phyloP scores from a whole-genome alignment of 306 rosid genomes.

The Sindora glabra region DNA sequence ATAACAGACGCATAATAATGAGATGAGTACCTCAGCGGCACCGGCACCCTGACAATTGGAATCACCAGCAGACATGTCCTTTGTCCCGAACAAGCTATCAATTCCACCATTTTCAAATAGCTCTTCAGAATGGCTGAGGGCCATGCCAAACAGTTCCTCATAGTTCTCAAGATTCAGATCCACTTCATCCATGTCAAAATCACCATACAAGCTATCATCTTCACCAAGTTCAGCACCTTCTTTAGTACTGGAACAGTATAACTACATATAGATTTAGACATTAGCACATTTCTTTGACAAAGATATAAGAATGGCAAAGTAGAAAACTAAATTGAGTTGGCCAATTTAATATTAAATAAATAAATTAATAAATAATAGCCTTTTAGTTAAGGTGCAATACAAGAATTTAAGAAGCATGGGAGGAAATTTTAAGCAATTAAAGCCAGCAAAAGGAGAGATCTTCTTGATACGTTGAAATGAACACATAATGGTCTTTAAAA shows the following conservation, averaged over 20 bases:
- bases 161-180: slow-evolving; percentile 80
- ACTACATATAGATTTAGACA: slow-evolving; percentile 41
- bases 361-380: no score
- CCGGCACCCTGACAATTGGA: slow-evolving; percentile 53
- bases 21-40: slow-evolving; percentile 69
- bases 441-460: no score
- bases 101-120: slow-evolving; percentile 89
- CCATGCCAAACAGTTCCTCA: slow-evolving; percentile 77
- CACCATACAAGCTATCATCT: slow-evolving; percentile 50
- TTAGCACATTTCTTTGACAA: slow-evolving; percentile 21
- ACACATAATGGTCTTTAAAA: no score
- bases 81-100: slow-evolving; percentile 75
- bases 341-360: neutral
- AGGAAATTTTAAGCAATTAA: no score
- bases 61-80: slow-evolving; percentile 52
- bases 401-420: no score
- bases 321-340: neutral
- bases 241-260: slow-evolving; percentile 41
- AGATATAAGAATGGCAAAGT: neutral
- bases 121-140: slow-evolving; percentile 75
- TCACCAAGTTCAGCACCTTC: slow-evolving; percentile 34
- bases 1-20: neutral
- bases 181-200: slow-evolving; percentile 80
- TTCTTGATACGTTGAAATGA: neutral
- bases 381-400: no score